Evolutionary conservation across 441 rosid genomes (phyloP), one percentile per base, ranked within the genome.

Genomic region (Sinapis alba): DNA sequence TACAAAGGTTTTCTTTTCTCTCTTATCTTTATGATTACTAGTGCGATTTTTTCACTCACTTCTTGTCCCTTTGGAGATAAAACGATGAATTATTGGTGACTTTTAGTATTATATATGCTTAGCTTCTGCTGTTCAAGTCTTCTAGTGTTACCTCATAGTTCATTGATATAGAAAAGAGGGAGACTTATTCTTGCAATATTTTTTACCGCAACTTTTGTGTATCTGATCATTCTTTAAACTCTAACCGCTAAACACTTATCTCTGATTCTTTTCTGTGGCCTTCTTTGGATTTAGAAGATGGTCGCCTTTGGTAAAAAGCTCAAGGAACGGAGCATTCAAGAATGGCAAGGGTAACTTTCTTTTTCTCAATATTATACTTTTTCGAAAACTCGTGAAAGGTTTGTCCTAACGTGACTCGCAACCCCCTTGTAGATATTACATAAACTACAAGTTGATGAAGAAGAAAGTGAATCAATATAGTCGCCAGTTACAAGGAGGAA

Each of bases 361-460:
- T 53, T 13, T 2, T 27, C 16, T 24, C 19, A 0, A 9, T 10
- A 50, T 43, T 5, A n/a, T 1, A 51, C 68, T 75, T 23, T 5
- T 15, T 1, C 3, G 41, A 19, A 10, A 62, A 15, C 26, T 27
- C 9, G 1, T 5, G 2, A 10, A 11, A 67, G 43, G 7, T 43
- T 47, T 45, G 54, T 62, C 30, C 13, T 62, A 71, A 41, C 27
- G 58, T 36, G 5, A 21, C 16, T 43, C 58, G 34, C 4, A 12
- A 50, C 41, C 38, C 27, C 8, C 8, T 59, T 84, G 58, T 80
- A 91, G 98, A 58, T 90, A 87, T 75, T 91, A 93, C 80, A 93
- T 93, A 73, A 93, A 90, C 84, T 93, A 93, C 73, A 93, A 93
- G 69, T 76, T 90, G 71, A 93, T 93, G 98, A 93, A 93, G 86